A percentile compares a stretch with the other conserved stretches of the same genome.
phyloP scores from a whole-genome alignment of 345 rosid genomes.

The Populus simonii region DNA sequence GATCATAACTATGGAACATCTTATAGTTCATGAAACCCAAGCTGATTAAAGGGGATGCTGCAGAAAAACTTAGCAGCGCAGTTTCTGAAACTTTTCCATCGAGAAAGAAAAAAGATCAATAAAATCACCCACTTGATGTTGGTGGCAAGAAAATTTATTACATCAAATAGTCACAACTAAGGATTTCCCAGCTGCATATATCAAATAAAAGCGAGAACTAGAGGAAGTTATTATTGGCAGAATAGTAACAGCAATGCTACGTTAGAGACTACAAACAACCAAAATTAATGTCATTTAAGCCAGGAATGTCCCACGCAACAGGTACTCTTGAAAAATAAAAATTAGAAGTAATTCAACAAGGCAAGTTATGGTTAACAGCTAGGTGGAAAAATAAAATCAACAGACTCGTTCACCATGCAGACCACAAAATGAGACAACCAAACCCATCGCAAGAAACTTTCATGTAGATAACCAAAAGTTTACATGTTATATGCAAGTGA shows the following conservation, averaged over 20 bases:
- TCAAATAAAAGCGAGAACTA: background rate
- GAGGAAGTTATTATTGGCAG: background rate
- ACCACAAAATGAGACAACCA: background rate
- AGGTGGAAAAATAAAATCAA: background rate
- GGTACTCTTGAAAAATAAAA: background rate
- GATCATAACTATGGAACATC: background rate
- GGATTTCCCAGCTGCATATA: background rate
- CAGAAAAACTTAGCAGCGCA: background rate
- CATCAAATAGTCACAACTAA: background rate
- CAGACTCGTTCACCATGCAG: background rate
- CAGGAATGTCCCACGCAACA: background rate
- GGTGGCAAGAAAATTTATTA: background rate
- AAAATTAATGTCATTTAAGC: background rate
- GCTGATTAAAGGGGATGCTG: background rate
- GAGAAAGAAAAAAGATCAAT: background rate
- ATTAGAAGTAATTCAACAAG: background rate
- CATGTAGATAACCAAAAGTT: background rate
- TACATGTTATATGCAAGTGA: background rate
- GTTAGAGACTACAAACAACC: no score
- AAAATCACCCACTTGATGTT: background rate
- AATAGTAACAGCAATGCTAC: background rate
- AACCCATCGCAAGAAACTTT: background rate
- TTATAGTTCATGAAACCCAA: slow-evolving; percentile 1
- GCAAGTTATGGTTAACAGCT: background rate
- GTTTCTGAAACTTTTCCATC: background rate